phyloP scores from a whole-genome alignment of 768 basidiomycete species.

The Agrocybe praecox region DNA sequence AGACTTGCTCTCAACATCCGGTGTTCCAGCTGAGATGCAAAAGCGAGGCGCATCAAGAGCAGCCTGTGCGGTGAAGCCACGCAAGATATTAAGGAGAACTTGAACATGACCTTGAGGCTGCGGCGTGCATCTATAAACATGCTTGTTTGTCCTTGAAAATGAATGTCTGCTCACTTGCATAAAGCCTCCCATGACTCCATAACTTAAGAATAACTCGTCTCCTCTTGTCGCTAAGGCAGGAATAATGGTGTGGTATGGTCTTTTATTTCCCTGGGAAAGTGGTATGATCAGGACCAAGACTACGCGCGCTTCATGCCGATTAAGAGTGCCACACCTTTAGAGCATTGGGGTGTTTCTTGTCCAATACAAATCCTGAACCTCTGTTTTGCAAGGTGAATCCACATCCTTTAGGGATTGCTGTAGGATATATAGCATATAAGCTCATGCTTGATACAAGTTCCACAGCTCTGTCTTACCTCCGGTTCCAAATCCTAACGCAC shows the following conservation, averaged over 20 bases:
- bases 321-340: constrained; percentile 53
- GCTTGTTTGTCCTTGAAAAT: not conserved
- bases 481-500: constrained; percentile 78
- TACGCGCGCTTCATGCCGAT: not conserved
- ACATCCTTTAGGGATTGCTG: constrained; percentile 90
- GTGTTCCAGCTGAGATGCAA: constrained; percentile 88
- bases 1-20: constrained; percentile 53
- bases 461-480: constrained; percentile 48
- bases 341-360: constrained; percentile 83
- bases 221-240: constrained; percentile 82
- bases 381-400: constrained; percentile 98
- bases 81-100: constrained; percentile 86
- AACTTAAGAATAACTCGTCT: constrained; percentile 84
- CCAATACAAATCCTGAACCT: constrained; percentile 81
- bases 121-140: not conserved
- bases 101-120: constrained; percentile 97
- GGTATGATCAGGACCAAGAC: not conserved
- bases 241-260: constrained; percentile 91
- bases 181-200: constrained; percentile 91
- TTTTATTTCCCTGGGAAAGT: constrained; percentile 67
- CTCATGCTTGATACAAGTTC: too few relatives aligned
- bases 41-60: constrained; percentile 95
- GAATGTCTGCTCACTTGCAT: constrained; percentile 63
- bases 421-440: not conserved
- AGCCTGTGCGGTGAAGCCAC: constrained; percentile 86